A percentile compares a stretch with the other conserved stretches of the same genome.
These are phyloP conservation scores for Yarrowia hollandica DNA, from an alignment of 805 yeast genomes.

Conservation along the genomic window DNA sequence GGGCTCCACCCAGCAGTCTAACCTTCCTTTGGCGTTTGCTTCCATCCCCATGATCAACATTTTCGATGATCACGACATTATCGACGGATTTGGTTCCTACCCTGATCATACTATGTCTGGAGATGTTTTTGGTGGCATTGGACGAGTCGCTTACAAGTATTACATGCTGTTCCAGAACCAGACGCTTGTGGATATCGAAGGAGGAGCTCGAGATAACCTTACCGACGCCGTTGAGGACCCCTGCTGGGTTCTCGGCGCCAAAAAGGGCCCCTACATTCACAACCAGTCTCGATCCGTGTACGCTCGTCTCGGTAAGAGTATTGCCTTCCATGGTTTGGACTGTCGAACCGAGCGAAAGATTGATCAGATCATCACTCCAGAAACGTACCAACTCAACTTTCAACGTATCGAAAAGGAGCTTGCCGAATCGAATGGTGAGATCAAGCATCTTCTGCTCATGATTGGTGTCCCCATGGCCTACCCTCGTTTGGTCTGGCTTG, in stretches of 20 bases:
- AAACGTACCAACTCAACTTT: constrained; percentile 64
- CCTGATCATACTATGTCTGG: constrained; percentile 69
- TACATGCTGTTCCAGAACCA: constrained; percentile 94
- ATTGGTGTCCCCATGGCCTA: constrained; percentile 94
- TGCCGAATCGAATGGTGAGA: constrained; percentile 49
- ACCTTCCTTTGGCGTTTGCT: constrained; percentile 74
- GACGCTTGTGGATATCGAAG: constrained; percentile 49
- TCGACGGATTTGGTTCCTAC: constrained; percentile 95
- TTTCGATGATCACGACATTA: constrained; percentile 93
- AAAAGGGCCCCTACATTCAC: constrained; percentile 66
- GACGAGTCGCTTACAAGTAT: constrained; percentile 76
- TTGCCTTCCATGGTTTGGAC: constrained; percentile 78
- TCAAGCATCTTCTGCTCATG: constrained; percentile 77
- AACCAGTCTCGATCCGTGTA: constrained; percentile 67
- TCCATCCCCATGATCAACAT: constrained; percentile 84
- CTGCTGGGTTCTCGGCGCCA: constrained; percentile 62
- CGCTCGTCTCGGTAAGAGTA: constrained; percentile 70
- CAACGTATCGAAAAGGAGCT: constrained; percentile 60
- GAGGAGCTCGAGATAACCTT: constrained; percentile 30
- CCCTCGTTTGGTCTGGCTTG: constrained; percentile 91
- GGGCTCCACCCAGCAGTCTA: constrained; percentile 65
- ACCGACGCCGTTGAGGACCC: constrained; percentile 43
- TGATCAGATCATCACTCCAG: constrained; percentile 53
- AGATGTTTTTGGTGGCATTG: constrained; percentile 68
- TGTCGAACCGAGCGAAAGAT: constrained; percentile 88